A percentile compares a stretch with the other conserved stretches of the same genome.
These are phyloP conservation scores for Clarireedia monteithiana DNA, from an alignment of 2,329 filamentous ascomycete species.

Conservation along the genomic window DNA sequence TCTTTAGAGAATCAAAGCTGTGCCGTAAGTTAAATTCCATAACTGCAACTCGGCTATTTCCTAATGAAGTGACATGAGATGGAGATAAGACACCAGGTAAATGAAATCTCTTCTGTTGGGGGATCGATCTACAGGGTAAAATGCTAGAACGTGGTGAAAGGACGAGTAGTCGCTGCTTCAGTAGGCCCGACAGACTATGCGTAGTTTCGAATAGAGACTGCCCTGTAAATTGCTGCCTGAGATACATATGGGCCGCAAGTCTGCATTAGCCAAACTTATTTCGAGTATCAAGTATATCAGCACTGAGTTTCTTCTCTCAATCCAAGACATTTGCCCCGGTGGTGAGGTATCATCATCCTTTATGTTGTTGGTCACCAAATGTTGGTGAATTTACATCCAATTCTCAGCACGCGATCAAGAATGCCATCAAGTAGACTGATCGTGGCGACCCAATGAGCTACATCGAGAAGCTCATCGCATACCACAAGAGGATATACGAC, in stretches of 20 bases:
- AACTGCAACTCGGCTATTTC: background rate
- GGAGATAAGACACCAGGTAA: background rate
- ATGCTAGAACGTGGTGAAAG: no score
- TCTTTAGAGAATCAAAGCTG: background rate
- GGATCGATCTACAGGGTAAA: background rate
- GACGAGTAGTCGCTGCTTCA: no score
- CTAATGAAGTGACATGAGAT: background rate
- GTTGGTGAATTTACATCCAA: no score
- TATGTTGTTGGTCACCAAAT: background rate
- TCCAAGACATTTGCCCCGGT: background rate
- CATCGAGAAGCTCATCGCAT: background rate
- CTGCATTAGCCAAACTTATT: background rate
- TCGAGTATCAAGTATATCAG: no score
- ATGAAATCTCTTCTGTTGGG: background rate
- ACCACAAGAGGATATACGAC: constrained; percentile 2
- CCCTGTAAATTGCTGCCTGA: background rate
- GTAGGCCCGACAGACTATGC: no score
- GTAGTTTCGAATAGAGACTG: no score
- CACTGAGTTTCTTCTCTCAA: background rate
- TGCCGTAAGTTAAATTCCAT: background rate
- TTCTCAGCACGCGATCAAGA: no score
- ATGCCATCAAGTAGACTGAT: no score
- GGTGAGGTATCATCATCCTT: background rate
- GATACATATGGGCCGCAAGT: background rate
- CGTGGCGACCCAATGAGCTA: no score